Evolutionary conservation across 23 red algal species (phyloP).

Genomic region (Gracilariopsis chorda): DNA sequence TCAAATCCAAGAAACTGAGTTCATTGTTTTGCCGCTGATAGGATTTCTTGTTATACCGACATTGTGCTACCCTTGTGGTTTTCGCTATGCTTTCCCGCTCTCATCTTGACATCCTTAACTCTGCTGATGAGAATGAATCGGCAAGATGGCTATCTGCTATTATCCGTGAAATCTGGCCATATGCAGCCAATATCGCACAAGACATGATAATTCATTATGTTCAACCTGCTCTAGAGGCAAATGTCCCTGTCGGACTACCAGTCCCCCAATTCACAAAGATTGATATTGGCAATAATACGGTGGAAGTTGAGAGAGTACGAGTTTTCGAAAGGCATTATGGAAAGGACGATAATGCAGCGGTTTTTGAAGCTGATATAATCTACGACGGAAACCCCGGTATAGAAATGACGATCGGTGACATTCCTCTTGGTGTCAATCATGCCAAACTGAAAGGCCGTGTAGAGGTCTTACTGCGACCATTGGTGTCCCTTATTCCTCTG

Average conservation of each 20-base stretch:
- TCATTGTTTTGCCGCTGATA: too few species aligned
- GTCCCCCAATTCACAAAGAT: constrained; percentile 47
- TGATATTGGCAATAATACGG: constrained; percentile 29
- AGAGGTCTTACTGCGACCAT: constrained; percentile 42
- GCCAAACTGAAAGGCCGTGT: constrained; percentile 37
- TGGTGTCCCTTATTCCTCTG: constrained; percentile 49
- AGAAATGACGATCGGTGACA: constrained; percentile 14
- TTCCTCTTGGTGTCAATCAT: constrained; percentile 12
- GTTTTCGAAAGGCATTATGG: constrained; percentile 15
- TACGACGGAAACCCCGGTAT: constrained; percentile 54
- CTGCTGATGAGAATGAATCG: constrained; percentile 13
- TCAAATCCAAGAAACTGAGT: too few species aligned
- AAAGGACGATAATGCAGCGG: neutral
- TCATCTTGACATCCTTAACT: neutral
- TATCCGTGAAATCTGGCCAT: constrained; percentile 53
- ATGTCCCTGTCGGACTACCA: constrained; percentile 28
- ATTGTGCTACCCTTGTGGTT: too few species aligned
- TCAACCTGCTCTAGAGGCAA: constrained; percentile 33
- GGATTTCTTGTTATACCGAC: too few species aligned
- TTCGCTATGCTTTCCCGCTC: neutral
- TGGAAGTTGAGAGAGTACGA: constrained; percentile 5
- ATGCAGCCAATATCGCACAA: constrained; percentile 50
- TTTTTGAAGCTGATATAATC: constrained; percentile 52
- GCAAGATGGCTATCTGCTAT: constrained; percentile 43
- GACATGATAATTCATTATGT: constrained; percentile 32